Percentiles rank a stretch among this genome's conserved stretches.
Conservation (phyloP, 2,329 filamentous ascomycete species). For the Apiospora aurea region DNA sequence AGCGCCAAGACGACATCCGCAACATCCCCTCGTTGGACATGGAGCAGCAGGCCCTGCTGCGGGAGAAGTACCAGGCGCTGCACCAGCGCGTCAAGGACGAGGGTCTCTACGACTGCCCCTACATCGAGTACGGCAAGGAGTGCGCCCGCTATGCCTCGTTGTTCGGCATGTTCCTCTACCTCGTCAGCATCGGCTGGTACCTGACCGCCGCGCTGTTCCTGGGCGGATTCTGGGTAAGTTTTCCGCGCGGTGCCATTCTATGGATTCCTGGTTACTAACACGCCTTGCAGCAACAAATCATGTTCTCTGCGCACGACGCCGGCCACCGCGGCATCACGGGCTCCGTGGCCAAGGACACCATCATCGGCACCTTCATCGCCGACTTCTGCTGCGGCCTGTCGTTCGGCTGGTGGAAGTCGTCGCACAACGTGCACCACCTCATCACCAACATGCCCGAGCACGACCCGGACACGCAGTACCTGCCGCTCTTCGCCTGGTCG, state of each 20-base stretch:
- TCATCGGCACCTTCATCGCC: conserved; percentile 68
- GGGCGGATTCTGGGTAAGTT: conserved; percentile 66
- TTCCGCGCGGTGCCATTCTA: conserved; percentile 23
- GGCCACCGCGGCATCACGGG: conserved; percentile 65
- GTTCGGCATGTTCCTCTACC: conserved; percentile 55
- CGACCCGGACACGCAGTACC: conserved; percentile 69
- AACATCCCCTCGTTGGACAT: conserved; percentile 53
- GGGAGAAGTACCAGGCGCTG: conserved; percentile 60
- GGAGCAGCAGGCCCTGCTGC: conserved; percentile 61
- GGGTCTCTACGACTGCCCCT: conserved; percentile 66
- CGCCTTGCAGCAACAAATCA: conserved; percentile 64
- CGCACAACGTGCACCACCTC: conserved; percentile 73
- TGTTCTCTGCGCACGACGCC: conserved; percentile 72
- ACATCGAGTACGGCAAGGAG: conserved; percentile 65
- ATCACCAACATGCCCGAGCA: conserved; percentile 69
- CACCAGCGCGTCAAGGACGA: conserved; percentile 61
- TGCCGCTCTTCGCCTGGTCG: conserved; percentile 73
- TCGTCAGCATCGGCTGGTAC: conserved; percentile 61
- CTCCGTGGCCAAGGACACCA: conserved; percentile 63
- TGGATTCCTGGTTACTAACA: background rate
- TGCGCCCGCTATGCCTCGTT: conserved; percentile 59
- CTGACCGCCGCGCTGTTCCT: conserved; percentile 63
- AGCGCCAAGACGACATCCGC: conserved; percentile 30
- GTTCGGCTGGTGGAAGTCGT: conserved; percentile 75
- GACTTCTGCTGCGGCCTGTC: conserved; percentile 72